Evolutionary conservation across 371 early-diverging fungal genomes (phyloP).

Genomic region (Smittium culicis): DNA sequence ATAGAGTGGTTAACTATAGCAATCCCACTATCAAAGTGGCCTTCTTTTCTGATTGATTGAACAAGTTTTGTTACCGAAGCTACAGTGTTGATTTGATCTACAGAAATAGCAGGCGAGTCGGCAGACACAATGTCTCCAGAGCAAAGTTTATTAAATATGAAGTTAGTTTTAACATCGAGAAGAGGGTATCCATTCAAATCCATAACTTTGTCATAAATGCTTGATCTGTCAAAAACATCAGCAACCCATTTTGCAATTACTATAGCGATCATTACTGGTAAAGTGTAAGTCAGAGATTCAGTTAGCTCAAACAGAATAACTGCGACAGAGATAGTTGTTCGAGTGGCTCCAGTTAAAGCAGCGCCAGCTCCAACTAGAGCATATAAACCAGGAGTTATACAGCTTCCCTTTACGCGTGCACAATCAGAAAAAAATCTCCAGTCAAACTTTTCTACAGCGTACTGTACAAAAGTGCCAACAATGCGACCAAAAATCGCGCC

Average conservation of each 20-base stretch:
- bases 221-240: slow-evolving; percentile 56
- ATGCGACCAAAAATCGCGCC: slow-evolving; percentile 66
- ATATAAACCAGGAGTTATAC: slow-evolving; percentile 86
- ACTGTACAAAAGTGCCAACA: slow-evolving; percentile 54
- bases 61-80: slow-evolving; percentile 41
- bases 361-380: slow-evolving; percentile 93
- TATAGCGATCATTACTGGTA: slow-evolving; percentile 83
- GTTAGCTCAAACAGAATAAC: slow-evolving; percentile 93
- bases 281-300: slow-evolving; percentile 62
- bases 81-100: slow-evolving; percentile 45
- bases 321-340: slow-evolving; percentile 83
- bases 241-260: slow-evolving; percentile 82
- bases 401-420: slow-evolving; percentile 35
- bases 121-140: slow-evolving; percentile 42
- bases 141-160: slow-evolving; percentile 44
- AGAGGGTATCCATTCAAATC: slow-evolving; percentile 68
- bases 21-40: slow-evolving; percentile 48
- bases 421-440: slow-evolving; percentile 50
- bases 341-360: slow-evolving; percentile 76
- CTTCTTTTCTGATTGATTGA: slow-evolving; percentile 37
- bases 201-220: slow-evolving; percentile 74
- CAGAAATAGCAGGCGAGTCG: slow-evolving; percentile 42
- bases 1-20: slow-evolving; percentile 58
- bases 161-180: slow-evolving; percentile 65
- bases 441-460: slow-evolving; percentile 42